A percentile compares a stretch with the other conserved stretches of the same genome.
Conservation (phyloP, 768 basidiomycete genomes). For the Coprinopsis marcescibilis region DNA sequence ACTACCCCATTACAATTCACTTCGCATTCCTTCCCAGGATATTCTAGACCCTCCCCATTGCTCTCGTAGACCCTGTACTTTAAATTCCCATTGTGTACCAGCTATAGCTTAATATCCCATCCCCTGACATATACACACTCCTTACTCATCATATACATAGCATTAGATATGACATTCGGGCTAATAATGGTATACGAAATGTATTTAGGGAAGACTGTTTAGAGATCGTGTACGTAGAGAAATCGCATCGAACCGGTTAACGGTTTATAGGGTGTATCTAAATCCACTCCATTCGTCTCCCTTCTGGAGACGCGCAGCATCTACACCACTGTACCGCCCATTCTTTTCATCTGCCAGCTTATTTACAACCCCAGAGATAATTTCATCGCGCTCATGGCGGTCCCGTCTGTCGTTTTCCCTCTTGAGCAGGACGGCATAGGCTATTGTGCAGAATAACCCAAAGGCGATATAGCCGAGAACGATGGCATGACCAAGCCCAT, state of each 20-base stretch:
- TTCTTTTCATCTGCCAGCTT: constrained; percentile 42
- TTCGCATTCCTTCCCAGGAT: background rate
- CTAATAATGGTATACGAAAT: constrained; percentile 1
- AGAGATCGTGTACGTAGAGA: background rate
- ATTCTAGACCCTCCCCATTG: background rate
- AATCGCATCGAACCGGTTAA: background rate
- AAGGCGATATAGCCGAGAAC: constrained; percentile 65
- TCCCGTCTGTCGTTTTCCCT: constrained; percentile 59
- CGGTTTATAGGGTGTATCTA: constrained; percentile 47
- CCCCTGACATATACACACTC: constrained; percentile 6
- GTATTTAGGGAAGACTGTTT: background rate
- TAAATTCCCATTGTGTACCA: constrained; percentile 16
- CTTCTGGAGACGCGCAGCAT: constrained; percentile 53
- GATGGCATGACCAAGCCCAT: constrained; percentile 61
- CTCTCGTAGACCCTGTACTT: constrained; percentile 19
- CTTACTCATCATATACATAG: constrained; percentile 10
- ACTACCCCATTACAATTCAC: background rate
- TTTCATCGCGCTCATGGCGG: constrained; percentile 62
- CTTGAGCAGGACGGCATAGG: constrained; percentile 43
- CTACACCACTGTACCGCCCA: constrained; percentile 46
- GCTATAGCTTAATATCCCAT: constrained; percentile 3
- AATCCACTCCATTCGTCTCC: constrained; percentile 79
- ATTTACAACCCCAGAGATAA: constrained; percentile 47
- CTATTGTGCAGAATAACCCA: constrained; percentile 48
- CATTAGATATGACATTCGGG: constrained; percentile 1